phyloP scores from a whole-genome alignment of 1,284 basidiomycete species.

The Sanghuangporus baumii region DNA sequence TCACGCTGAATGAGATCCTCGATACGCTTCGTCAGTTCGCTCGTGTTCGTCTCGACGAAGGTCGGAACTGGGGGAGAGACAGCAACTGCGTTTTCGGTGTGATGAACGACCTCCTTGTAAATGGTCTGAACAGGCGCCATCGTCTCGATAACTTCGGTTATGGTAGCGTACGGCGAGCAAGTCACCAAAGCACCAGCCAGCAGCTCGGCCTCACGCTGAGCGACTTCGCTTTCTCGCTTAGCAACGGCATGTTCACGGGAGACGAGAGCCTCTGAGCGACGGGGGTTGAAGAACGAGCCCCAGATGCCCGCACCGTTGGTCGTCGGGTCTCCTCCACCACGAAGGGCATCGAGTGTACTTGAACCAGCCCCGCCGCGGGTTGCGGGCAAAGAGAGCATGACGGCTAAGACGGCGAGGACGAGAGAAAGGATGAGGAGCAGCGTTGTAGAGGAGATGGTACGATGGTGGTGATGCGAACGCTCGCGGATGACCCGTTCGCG shows the following conservation, averaged over 20 bases:
- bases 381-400: constrained; percentile 78
- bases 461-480: constrained; percentile 57
- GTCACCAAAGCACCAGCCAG: constrained; percentile 57
- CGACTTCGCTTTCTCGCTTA: constrained; percentile 74
- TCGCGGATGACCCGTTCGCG: constrained; percentile 43
- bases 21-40: constrained; percentile 36
- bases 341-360: constrained; percentile 3
- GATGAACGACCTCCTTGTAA: constrained; percentile 75
- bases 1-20: constrained; percentile 79
- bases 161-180: constrained; percentile 45
- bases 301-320: constrained; percentile 48
- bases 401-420: constrained; percentile 73
- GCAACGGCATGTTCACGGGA: constrained; percentile 71
- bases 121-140: constrained; percentile 58
- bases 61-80: constrained; percentile 60
- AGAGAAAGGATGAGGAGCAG: constrained; percentile 78
- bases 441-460: constrained; percentile 84
- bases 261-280: constrained; percentile 71
- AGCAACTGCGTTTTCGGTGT: constrained; percentile 59
- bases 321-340: constrained; percentile 21
- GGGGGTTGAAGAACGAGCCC: constrained; percentile 63
- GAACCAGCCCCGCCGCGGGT: constrained; percentile 23
- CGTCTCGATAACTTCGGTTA: constrained; percentile 37
- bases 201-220: constrained; percentile 76
- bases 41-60: constrained; percentile 43